Evolutionary conservation across 108 stramenopile species (phyloP).

Genomic region (Craspedostauros australis): DNA sequence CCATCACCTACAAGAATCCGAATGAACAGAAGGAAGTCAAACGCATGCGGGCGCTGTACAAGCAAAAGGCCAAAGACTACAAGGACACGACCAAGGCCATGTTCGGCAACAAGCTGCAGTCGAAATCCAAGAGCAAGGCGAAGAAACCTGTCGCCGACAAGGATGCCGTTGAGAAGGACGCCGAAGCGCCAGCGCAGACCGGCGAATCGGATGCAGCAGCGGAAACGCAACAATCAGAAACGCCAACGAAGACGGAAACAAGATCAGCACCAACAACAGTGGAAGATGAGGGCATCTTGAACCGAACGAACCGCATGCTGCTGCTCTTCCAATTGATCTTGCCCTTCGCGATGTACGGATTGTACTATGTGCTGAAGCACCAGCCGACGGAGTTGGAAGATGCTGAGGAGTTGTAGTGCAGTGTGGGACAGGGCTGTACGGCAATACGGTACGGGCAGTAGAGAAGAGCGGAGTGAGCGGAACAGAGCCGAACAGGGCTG

Average conservation of each 20-base stretch:
- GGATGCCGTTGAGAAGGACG: neutral
- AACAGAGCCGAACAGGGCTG: no score
- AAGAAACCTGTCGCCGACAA: neutral
- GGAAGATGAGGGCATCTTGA: no score
- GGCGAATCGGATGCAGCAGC: neutral
- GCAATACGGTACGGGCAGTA: no score
- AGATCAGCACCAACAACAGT: neutral
- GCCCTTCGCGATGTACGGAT: no score
- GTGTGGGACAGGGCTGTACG: no score
- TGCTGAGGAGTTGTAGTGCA: no score
- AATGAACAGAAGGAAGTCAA: conserved; percentile 14
- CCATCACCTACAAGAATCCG: conserved; percentile 14
- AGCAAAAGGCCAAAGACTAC: conserved; percentile 25
- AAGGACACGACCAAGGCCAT: conserved; percentile 27
- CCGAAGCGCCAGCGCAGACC: neutral
- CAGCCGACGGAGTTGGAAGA: no score
- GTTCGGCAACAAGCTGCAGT: conserved; percentile 23
- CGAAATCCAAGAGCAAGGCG: neutral
- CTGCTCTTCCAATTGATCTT: no score
- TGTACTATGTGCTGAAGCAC: no score
- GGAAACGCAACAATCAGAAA: neutral
- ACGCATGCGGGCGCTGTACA: conserved; percentile 22
- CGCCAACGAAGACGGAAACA: neutral
- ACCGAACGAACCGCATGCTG: no score
- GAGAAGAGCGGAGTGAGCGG: no score